phyloP scores from a whole-genome alignment of 2,329 filamentous ascomycete species.

The Apiospora kogelbergensis region DNA sequence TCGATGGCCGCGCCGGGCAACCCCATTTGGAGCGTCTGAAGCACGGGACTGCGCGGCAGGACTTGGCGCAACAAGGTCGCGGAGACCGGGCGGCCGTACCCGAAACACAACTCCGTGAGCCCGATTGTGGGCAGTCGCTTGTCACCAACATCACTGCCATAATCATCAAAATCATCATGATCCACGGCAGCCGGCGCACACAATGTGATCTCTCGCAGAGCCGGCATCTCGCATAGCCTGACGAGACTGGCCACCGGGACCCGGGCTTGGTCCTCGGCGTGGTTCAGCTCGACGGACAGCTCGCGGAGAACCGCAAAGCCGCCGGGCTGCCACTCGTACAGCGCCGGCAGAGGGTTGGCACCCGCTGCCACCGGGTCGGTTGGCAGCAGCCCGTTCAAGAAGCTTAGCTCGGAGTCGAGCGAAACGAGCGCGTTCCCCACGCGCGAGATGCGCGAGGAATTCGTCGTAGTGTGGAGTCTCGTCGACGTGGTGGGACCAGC shows the following conservation, averaged over 20 bases:
- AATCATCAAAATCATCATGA: neutral
- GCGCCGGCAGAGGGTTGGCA: neutral
- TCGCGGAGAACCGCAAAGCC: neutral
- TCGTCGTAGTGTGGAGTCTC: neutral
- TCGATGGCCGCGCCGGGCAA: neutral
- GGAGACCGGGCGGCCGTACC: neutral
- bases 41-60: neutral
- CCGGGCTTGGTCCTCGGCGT: neutral
- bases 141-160: neutral
- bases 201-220: neutral
- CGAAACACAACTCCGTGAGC: neutral
- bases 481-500: neutral
- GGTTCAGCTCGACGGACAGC: neutral
- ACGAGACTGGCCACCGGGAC: neutral
- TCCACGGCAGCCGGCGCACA: neutral
- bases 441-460: slow-evolving; percentile 2
- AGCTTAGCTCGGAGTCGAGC: neutral
- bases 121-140: neutral
- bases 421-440: neutral
- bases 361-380: neutral
- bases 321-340: neutral
- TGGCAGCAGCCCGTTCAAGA: neutral
- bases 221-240: neutral
- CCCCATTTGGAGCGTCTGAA: neutral
- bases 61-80: neutral